A percentile compares a stretch with the other conserved stretches of the same genome.
phyloP scores from a whole-genome alignment of 306 rosid genomes.

The Luffa aegyptiaca region DNA sequence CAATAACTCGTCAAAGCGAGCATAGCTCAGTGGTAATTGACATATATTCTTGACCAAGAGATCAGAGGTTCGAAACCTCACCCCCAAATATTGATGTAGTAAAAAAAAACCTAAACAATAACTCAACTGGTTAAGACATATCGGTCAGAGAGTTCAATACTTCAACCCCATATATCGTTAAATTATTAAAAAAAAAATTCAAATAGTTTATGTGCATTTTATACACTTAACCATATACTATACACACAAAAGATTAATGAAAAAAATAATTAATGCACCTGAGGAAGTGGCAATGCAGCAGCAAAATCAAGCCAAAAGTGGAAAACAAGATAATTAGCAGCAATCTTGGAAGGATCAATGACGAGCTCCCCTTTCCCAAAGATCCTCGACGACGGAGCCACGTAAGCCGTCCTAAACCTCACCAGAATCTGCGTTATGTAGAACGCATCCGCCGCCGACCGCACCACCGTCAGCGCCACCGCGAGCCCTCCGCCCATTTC shows the following conservation, averaged over 20 bases:
- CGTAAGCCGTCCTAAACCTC: not conserved
- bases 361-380: not conserved
- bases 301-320: constrained; percentile 47
- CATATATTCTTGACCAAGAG: too few relatives aligned
- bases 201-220: too few relatives aligned
- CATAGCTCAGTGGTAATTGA: too few relatives aligned
- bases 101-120: too few relatives aligned
- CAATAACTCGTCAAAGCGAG: too few relatives aligned
- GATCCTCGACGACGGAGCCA: not conserved
- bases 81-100: too few relatives aligned
- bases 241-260: not conserved
- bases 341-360: constrained; percentile 39
- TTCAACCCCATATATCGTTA: too few relatives aligned
- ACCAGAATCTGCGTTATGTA: not conserved
- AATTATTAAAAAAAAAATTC: too few relatives aligned
- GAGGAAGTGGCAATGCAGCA: constrained; percentile 56
- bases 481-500: not conserved
- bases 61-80: too few relatives aligned
- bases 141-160: too few relatives aligned
- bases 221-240: too few relatives aligned
- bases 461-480: not conserved
- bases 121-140: too few relatives aligned
- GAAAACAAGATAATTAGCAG: constrained; percentile 33
- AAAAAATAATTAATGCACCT: constrained; percentile 35
- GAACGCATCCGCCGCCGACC: not conserved